Evolutionary conservation across 345 rosid genomes (phyloP), one percentile per base, ranked within the genome.

Genomic region (Rubroshorea leprosula): DNA sequence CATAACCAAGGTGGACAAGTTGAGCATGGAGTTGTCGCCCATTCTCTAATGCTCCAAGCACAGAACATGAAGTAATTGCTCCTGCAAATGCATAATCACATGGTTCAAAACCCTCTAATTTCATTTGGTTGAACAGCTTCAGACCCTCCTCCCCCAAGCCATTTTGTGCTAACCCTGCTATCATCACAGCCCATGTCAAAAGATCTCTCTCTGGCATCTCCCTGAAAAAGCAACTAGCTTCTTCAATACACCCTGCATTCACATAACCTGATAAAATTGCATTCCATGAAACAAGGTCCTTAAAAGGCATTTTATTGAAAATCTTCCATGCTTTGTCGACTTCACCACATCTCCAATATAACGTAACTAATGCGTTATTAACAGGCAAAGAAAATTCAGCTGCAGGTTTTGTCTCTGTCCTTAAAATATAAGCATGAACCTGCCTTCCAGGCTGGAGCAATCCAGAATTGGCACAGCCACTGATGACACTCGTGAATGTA

Each of bases 1-100:
- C 79, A 44, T 54, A 57, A 2, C 79, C 79, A 25, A 52, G 21
- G 15, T 58, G 53, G 38, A 75, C 51, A 63, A 75, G 62, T 61
- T 75, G 75, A 57, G 67, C 69, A 67, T 74, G 79, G 50, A 74
- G 72, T 61, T 74, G 79, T 29, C 67, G 67, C 19, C 79, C 79
- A 23, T 67, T 65, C 64, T 66, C 70, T 23, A 67, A 49, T 49
- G 69, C 50, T 53, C 79, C 79, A 51, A 75, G 66, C 21, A 53
- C 58, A 21, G 79, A 41, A 67, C 72, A 70, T 50, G 79, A 63
- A 38, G 67, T 71, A 39, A 75, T 70, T 67, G 75, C 75, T 49
- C 79, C 75, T 14, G 79, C 67, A 64, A 67, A 75, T 50, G 68
- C 70, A 53, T 70, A 75, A 56, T 75, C 79, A 60, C 79, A 67